Evolutionary conservation across 2,329 filamentous ascomycete genomes (phyloP).

Genomic region (Fusarium chaquense): DNA sequence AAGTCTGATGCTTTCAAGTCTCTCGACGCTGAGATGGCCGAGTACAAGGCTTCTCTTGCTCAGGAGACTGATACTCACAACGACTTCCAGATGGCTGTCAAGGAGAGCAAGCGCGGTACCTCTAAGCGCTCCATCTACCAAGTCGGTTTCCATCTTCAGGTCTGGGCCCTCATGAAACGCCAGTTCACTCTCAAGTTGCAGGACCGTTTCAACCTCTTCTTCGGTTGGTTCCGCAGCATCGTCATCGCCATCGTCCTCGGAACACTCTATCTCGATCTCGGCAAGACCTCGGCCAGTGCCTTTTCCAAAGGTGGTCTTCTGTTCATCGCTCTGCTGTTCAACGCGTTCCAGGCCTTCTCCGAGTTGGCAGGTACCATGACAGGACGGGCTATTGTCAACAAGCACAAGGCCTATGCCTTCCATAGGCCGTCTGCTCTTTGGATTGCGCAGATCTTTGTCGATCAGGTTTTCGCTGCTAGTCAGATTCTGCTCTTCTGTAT

Average conservation of each 20-base stretch:
- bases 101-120: slow-evolving; percentile 80
- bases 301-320: slow-evolving; percentile 86
- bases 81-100: slow-evolving; percentile 81
- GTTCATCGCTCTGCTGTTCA: slow-evolving; percentile 84
- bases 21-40: slow-evolving; percentile 73
- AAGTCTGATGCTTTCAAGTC: slow-evolving; percentile 69
- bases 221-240: slow-evolving; percentile 77
- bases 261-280: slow-evolving; percentile 80
- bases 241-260: slow-evolving; percentile 83
- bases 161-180: slow-evolving; percentile 85
- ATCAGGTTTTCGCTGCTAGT: slow-evolving; percentile 76
- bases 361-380: slow-evolving; percentile 82
- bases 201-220: slow-evolving; percentile 80
- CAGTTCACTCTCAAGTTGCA: slow-evolving; percentile 90
- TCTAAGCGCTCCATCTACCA: slow-evolving; percentile 84
- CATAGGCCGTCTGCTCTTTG: slow-evolving; percentile 85
- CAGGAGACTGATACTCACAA: slow-evolving; percentile 76
- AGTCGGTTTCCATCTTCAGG: slow-evolving; percentile 83
- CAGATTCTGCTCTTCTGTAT: slow-evolving; percentile 80
- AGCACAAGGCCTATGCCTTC: slow-evolving; percentile 86
- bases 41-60: slow-evolving; percentile 74
- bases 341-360: slow-evolving; percentile 87
- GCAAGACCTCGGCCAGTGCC: slow-evolving; percentile 73
- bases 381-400: slow-evolving; percentile 82
- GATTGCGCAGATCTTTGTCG: slow-evolving; percentile 85